These are phyloP conservation scores for Asterophora lycoperdoides DNA, from an alignment of 768 basidiomycete species.

Conservation along the genomic window DNA sequence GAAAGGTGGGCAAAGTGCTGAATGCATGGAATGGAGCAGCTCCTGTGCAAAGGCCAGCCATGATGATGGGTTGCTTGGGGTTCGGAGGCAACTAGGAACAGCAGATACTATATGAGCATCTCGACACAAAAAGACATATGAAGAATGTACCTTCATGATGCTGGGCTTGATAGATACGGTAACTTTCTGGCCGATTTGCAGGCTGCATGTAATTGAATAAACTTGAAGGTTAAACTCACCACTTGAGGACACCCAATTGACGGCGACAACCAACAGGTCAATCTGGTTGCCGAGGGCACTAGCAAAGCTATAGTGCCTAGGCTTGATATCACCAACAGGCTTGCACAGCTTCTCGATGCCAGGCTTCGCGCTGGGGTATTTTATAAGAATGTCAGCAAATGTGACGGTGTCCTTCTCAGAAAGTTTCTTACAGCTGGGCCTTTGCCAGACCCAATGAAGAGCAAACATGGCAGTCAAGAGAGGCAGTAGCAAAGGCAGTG, in stretches of 20 bases:
- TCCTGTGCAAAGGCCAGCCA: conserved; percentile 98
- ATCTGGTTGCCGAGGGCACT: conserved; percentile 93
- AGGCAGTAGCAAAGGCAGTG: conserved; percentile 64
- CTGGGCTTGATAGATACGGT: conserved; percentile 98
- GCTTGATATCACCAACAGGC: conserved; percentile 91
- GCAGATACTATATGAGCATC: conserved; percentile 7
- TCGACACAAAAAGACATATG: background rate
- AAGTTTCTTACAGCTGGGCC: conserved; percentile 93
- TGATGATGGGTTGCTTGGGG: conserved; percentile 87
- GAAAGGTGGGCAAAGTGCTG: conserved; percentile 88
- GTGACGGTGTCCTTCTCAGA: conserved; percentile 93
- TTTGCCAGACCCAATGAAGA: conserved; percentile 92
- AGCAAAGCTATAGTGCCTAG: conserved; percentile 97
- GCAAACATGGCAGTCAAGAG: conserved; percentile 70
- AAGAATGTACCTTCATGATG: conserved; percentile 85
- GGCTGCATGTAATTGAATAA: conserved; percentile 27
- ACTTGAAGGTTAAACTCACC: conserved; percentile 45
- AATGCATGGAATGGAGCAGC: conserved; percentile 99
- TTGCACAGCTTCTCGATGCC: conserved; percentile 84
- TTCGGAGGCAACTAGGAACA: conserved; percentile 71
- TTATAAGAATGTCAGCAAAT: conserved; percentile 81
- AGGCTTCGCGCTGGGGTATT: conserved; percentile 76
- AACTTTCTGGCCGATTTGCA: conserved; percentile 85
- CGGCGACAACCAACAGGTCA: conserved; percentile 92
- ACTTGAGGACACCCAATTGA: conserved; percentile 85